Base-by-base conservation (phyloP, 2,329 filamentous ascomycete genomes). In the Ceratocystis cubensis region DNA sequence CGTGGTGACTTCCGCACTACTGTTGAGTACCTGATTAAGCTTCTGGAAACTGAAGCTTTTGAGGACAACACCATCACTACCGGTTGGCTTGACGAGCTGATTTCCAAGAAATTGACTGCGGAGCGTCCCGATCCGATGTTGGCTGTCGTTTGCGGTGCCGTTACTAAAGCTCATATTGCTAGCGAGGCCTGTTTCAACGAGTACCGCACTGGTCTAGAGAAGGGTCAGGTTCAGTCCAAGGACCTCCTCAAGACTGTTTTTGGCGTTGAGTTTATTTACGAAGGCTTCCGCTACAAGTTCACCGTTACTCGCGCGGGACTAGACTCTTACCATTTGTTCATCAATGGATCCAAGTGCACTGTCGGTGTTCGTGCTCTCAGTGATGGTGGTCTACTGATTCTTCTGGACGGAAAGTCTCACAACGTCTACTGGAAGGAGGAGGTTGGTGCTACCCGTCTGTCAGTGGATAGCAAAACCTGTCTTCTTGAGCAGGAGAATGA, bases 391-490 rank as follows among this genome's bases (percentile, higher is more conserved):
- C 84, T 99, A 10, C 83, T 99, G 66, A 85, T 99, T 70, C 84
- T 99, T 22, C 85, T 99, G 56, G 87, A 88, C 73, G 94, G 94
- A 69, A 90, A 91, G 76, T 96, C 90, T 72, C 94, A 99, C 85
- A 99, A 94, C 74, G 87, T 97, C 69, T 99, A 99, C 85, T 99
- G 94, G 94, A 97, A 97, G 79, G 94, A 99, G 75, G 94, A 99
- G 76, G 91, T 96, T 61, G 92, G 92, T 67, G 94, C 93, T 46
- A 96, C 94, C 64, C 92, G 94, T 75, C 79, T 99, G 71, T 96
- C 92, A 37, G 92, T 99, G 28, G 94, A 99, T 75, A 90, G 91
- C 81, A 99, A 97, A 85, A 99, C 94, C 37, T 97, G 93, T 76
- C 79, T 99, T 73, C 84, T 99, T 45, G 94, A 99, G 82, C 91